Percentiles rank a stretch among this genome's conserved stretches.
Conservation (phyloP, 805 yeast species). For the Scheffersomyces stipitis region DNA sequence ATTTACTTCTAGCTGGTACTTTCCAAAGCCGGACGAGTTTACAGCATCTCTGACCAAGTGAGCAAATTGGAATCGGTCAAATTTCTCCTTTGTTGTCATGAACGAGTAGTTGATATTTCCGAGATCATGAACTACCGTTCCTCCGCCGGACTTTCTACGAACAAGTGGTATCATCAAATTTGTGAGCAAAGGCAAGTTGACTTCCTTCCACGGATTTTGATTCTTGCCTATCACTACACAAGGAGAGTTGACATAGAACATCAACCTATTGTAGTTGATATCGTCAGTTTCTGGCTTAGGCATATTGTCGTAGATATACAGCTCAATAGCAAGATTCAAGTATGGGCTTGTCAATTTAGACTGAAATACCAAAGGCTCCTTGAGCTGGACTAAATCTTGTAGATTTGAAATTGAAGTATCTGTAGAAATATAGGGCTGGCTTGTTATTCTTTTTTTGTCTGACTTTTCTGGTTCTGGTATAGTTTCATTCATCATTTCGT, state of each 20-base stretch:
- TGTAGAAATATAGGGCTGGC: constrained; percentile 2
- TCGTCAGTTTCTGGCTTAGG: constrained; percentile 37
- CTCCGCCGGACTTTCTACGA: constrained; percentile 90
- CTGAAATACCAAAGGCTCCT: constrained; percentile 53
- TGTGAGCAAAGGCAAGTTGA: constrained; percentile 57
- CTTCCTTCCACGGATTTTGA: constrained; percentile 92
- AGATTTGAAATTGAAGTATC: neutral
- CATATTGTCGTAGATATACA: constrained; percentile 65
- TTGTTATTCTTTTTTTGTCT: constrained; percentile 25
- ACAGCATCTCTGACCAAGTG: constrained; percentile 38
- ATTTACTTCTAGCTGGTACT: constrained; percentile 49
- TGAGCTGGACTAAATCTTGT: constrained; percentile 4
- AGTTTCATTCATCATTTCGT: neutral
- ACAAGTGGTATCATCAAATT: constrained; percentile 60
- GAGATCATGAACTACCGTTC: constrained; percentile 90
- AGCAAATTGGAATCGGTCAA: constrained; percentile 59
- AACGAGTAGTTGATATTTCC: constrained; percentile 88
- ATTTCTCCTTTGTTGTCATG: constrained; percentile 65
- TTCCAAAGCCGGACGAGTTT: constrained; percentile 14
- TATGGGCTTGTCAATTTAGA: constrained; percentile 66
- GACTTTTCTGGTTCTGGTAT: constrained; percentile 9
- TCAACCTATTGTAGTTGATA: constrained; percentile 48
- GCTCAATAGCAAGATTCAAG: constrained; percentile 78
- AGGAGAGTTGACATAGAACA: constrained; percentile 74
- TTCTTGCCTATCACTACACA: constrained; percentile 96